Conservation (phyloP, 352 stramenopile genomes). For the Phytophthora ohioensis region DNA sequence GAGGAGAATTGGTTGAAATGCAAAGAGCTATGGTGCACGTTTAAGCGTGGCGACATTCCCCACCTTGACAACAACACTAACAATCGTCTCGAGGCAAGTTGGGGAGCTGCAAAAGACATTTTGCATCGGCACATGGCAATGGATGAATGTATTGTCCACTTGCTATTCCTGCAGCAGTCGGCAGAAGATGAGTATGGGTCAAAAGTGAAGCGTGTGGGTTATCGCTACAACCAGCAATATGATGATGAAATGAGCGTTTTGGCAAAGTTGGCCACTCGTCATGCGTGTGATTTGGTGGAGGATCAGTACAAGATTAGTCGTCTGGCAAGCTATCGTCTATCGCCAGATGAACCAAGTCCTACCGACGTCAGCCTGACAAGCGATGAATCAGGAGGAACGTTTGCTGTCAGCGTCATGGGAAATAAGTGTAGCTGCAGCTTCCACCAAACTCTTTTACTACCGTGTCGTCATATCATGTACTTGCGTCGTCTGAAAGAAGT, state of each 20-base stretch:
- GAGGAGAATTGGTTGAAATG: constrained; percentile 14
- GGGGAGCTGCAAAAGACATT: constrained; percentile 14
- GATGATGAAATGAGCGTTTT: constrained; percentile 4
- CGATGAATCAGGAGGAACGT: background rate
- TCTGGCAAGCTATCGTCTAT: background rate
- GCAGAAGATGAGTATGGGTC: constrained; percentile 1
- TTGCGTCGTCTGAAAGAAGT: background rate
- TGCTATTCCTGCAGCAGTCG: constrained; percentile 18
- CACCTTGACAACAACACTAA: constrained; percentile 30
- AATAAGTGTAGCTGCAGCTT: constrained; percentile 17
- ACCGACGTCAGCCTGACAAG: background rate
- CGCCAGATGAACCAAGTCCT: background rate
- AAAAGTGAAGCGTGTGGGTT: constrained; percentile 9
- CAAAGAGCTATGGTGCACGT: constrained; percentile 8
- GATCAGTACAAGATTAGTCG: constrained; percentile 2
- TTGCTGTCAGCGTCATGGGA: background rate
- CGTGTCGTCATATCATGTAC: constrained; percentile 18
- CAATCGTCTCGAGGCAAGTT: constrained; percentile 11
- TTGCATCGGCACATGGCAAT: constrained; percentile 10
- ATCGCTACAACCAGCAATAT: constrained; percentile 9
- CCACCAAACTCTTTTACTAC: constrained; percentile 1
- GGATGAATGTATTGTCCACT: constrained; percentile 17
- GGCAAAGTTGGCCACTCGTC: constrained; percentile 7
- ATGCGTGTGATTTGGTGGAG: constrained; percentile 18
- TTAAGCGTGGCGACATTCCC: constrained; percentile 4